These are phyloP conservation scores for Phytophthora citrophthora DNA, from an alignment of 352 stramenopile species.

Conservation along the genomic window DNA sequence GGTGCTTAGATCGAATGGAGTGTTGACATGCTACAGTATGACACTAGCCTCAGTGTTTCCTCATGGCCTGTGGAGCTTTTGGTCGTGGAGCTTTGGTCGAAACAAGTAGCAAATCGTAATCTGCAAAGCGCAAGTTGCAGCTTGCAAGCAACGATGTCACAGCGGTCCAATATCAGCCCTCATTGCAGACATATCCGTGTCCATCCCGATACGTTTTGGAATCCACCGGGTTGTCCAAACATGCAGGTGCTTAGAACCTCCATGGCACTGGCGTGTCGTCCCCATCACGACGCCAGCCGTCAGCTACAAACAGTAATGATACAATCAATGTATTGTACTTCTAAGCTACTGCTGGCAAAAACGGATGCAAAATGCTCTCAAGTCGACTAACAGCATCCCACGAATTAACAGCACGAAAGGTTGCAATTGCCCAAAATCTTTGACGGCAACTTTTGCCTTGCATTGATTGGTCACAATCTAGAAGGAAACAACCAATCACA, in stretches of 20 bases:
- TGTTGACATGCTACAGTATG: no score
- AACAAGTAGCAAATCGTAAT: no score
- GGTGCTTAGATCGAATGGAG: no score
- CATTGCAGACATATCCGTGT: background rate
- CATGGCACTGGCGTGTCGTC: background rate
- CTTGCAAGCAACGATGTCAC: no score
- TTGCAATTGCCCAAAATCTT: constrained; percentile 2
- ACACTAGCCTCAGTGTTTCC: no score
- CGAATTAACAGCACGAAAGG: constrained; percentile 12
- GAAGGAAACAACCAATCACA: constrained; percentile 1
- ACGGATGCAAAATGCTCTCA: background rate
- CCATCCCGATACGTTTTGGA: background rate
- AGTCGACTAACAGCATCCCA: constrained; percentile 14
- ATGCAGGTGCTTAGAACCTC: background rate
- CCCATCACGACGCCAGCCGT: background rate
- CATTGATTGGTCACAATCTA: constrained; percentile 10
- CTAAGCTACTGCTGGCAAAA: background rate
- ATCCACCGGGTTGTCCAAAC: constrained; percentile 1
- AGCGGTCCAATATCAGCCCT: no score
- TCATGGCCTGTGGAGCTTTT: no score
- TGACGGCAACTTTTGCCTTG: background rate
- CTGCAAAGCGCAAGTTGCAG: no score
- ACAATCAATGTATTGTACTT: no score
- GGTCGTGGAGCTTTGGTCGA: no score
- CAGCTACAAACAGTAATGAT: background rate